A percentile compares a stretch with the other conserved stretches of the same genome.
Evolutionary conservation across 345 rosid species (phyloP).

Genomic region (Eucalyptus pumila): DNA sequence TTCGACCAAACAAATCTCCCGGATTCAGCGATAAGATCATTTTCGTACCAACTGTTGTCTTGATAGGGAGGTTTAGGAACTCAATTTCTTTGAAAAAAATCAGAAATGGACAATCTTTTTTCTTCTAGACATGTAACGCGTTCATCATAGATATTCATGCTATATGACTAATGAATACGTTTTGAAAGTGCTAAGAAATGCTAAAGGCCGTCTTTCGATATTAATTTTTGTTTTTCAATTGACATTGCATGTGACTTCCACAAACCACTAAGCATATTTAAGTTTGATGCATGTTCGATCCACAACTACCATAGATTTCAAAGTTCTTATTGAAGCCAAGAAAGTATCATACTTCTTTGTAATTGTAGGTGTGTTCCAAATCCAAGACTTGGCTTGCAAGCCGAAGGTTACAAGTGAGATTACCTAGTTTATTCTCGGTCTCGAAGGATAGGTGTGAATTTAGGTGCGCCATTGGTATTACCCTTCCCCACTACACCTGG

Average conservation of each 20-base stretch:
- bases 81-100: background rate
- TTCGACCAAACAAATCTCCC: background rate
- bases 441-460: background rate
- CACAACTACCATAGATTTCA: background rate
- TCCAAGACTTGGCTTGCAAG: background rate
- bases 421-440: background rate
- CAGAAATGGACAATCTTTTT: background rate
- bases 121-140: background rate
- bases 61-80: background rate
- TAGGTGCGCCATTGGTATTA: background rate
- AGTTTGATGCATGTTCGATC: background rate
- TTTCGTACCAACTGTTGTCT: background rate
- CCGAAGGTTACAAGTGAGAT: background rate
- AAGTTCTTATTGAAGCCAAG: background rate
- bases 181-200: background rate
- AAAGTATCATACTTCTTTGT: background rate
- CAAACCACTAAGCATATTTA: background rate
- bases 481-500: background rate
- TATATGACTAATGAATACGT: background rate
- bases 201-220: background rate
- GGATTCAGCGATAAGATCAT: background rate
- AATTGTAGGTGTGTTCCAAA: background rate
- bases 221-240: background rate
- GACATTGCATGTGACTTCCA: background rate
- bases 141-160: background rate